A percentile compares a stretch with the other conserved stretches of the same genome.
phyloP scores from a whole-genome alignment of 768 basidiomycete genomes.

The Scleroderma bovista region DNA sequence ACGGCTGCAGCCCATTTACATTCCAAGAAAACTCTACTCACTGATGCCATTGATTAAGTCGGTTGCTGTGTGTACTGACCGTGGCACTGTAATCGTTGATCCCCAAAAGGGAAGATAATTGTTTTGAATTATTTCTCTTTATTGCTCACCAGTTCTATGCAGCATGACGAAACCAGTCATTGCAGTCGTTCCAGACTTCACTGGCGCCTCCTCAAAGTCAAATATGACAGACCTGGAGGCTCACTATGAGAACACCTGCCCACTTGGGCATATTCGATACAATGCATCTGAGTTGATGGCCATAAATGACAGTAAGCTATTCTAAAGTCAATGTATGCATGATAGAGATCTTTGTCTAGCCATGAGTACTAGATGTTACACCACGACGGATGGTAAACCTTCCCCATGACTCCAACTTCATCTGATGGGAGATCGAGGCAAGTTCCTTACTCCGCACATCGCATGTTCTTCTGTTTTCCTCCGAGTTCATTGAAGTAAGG shows the following conservation, averaged over 20 bases:
- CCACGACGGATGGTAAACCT: constrained; percentile 64
- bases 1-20: constrained; percentile 49
- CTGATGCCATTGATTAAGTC: constrained; percentile 56
- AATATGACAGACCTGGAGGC: constrained; percentile 50
- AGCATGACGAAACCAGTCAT: constrained; percentile 40
- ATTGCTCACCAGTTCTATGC: neutral
- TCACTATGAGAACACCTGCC: constrained; percentile 50
- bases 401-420: constrained; percentile 53
- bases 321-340: neutral
- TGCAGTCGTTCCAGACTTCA: constrained; percentile 57
- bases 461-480: constrained; percentile 68
- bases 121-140: neutral
- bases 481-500: constrained; percentile 73
- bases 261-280: constrained; percentile 61
- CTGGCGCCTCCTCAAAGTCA: constrained; percentile 32
- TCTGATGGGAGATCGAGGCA: constrained; percentile 77
- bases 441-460: constrained; percentile 51
- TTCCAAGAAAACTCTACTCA: constrained; percentile 66
- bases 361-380: constrained; percentile 73
- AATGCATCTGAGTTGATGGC: constrained; percentile 56
- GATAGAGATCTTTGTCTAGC: constrained; percentile 34
- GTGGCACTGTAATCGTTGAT: constrained; percentile 60
- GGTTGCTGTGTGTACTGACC: constrained; percentile 59
- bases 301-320: constrained; percentile 62
- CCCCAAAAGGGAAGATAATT: constrained; percentile 53